Evolutionary conservation across 2,329 filamentous ascomycete genomes (phyloP).

Genomic region (Cladophialophora psammophila): DNA sequence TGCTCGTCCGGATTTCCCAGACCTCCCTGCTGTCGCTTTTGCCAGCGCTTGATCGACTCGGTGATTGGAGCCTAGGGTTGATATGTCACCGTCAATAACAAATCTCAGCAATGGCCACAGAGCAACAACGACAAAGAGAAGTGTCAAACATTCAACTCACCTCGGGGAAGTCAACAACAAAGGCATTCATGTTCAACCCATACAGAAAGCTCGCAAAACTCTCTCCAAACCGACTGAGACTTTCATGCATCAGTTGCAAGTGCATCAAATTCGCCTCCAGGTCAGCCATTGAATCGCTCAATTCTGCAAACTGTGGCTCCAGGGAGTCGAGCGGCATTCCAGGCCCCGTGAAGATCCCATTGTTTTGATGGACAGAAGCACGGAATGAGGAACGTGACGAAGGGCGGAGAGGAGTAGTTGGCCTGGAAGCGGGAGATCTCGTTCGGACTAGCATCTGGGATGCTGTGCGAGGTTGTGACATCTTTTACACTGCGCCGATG

Average conservation of each 20-base stretch:
- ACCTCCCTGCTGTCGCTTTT: slow-evolving; percentile 56
- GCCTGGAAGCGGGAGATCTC: slow-evolving; percentile 72
- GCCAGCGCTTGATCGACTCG: slow-evolving; percentile 78
- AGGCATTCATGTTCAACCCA: slow-evolving; percentile 98
- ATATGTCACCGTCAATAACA: background rate
- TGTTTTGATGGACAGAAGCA: slow-evolving; percentile 67
- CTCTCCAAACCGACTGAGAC: slow-evolving; percentile 89
- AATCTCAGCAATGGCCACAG: slow-evolving; percentile 12
- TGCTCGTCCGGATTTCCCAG: slow-evolving; percentile 20
- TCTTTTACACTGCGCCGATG: background rate
- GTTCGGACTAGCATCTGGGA: slow-evolving; percentile 51
- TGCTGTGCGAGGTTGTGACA: slow-evolving; percentile 26
- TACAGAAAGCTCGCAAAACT: slow-evolving; percentile 96
- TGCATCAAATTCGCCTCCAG: slow-evolving; percentile 98
- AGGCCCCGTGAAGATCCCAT: slow-evolving; percentile 60
- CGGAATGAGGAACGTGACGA: slow-evolving; percentile 89
- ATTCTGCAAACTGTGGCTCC: slow-evolving; percentile 89
- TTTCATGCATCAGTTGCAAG: slow-evolving; percentile 96
- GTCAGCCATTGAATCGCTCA: slow-evolving; percentile 92
- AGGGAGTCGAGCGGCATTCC: slow-evolving; percentile 71
- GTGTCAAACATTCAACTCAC: slow-evolving; percentile 53
- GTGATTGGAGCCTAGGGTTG: slow-evolving; percentile 73
- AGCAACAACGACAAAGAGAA: slow-evolving; percentile 1
- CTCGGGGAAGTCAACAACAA: slow-evolving; percentile 97
- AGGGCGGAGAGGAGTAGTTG: slow-evolving; percentile 89